phyloP scores from a whole-genome alignment of 2,329 filamentous ascomycete species.

The Aspergillus neotritici region DNA sequence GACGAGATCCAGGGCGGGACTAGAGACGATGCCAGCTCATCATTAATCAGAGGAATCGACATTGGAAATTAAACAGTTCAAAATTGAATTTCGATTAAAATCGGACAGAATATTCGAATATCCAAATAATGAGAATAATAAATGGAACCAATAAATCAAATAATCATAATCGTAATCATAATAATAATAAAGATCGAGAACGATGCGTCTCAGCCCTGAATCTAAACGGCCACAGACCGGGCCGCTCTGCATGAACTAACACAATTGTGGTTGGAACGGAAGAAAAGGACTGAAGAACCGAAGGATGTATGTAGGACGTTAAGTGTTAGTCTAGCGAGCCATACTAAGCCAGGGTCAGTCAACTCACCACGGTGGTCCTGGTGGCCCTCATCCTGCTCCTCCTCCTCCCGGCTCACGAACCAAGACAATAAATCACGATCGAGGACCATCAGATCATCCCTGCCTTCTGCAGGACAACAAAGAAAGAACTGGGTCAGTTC shows the following conservation, averaged over 20 bases:
- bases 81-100: slow-evolving; percentile 1
- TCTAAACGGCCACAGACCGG: slow-evolving; percentile 18
- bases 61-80: slow-evolving; percentile 9
- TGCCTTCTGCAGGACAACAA: slow-evolving; percentile 22
- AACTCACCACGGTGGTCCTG: too few relatives aligned
- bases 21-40: slow-evolving; percentile 28
- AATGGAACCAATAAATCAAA: too few relatives aligned
- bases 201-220: slow-evolving; percentile 12
- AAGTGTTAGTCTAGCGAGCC: too few relatives aligned
- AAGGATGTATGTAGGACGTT: too few relatives aligned
- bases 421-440: background rate
- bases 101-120: too few relatives aligned
- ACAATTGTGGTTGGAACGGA: slow-evolving; percentile 12
- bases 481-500: slow-evolving; percentile 7
- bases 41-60: slow-evolving; percentile 18
- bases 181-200: background rate
- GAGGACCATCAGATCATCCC: slow-evolving; percentile 1
- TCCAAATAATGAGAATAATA: too few relatives aligned
- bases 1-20: slow-evolving; percentile 18
- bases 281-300: slow-evolving; percentile 1
- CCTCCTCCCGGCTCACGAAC: background rate
- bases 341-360: too few relatives aligned
- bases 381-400: too few relatives aligned
- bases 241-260: slow-evolving; percentile 26
- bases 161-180: background rate